Conservation (phyloP, 345 rosid species). For the Populus tremula region DNA sequence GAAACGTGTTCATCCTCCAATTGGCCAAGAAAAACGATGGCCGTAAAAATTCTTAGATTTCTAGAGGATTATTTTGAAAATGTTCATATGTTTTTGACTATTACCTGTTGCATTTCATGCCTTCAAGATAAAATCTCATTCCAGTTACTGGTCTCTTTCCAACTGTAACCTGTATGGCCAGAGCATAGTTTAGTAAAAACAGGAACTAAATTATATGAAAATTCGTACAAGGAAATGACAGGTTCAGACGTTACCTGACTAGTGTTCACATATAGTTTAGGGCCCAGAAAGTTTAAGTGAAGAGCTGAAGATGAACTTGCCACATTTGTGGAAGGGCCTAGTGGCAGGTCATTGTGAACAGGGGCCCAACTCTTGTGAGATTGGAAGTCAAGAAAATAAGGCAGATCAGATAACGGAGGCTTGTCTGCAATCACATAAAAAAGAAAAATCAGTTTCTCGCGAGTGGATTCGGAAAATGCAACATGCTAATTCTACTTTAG, state of each 20-base stretch:
- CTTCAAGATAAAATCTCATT: conserved; percentile 79
- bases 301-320: conserved; percentile 57
- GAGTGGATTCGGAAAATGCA: neutral
- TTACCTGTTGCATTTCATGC: conserved; percentile 89
- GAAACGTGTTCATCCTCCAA: neutral
- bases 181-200: neutral
- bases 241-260: conserved; percentile 41
- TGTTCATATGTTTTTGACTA: neutral
- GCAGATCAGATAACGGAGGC: conserved; percentile 71
- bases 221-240: neutral
- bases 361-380: conserved; percentile 86
- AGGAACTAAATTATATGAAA: neutral
- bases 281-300: conserved; percentile 68
- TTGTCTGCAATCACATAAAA: conserved; percentile 51
- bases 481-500: neutral
- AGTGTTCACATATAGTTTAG: conserved; percentile 80
- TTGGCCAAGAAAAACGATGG: neutral
- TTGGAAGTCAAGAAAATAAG: conserved; percentile 75
- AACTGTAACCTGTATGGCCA: conserved; percentile 45
- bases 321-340: conserved; percentile 69
- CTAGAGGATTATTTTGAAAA: neutral
- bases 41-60: neutral
- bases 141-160: conserved; percentile 72
- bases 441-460: neutral
- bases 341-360: conserved; percentile 79